Base-by-base conservation (phyloP, 2,329 filamentous ascomycete species). In the Hypoxylon sp. region DNA sequence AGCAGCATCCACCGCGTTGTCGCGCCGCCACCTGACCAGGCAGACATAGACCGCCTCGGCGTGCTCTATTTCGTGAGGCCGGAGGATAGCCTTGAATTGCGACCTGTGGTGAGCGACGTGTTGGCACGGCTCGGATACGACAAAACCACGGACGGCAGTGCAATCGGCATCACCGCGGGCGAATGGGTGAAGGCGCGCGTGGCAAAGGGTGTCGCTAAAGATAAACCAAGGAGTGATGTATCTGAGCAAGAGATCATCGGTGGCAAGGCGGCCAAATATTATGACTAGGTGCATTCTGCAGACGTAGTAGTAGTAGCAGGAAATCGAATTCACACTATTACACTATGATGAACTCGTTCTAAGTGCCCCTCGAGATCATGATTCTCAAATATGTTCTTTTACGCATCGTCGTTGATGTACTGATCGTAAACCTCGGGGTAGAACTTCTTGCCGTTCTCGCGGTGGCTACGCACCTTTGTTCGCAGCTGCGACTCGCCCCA, bases 401-500 rank as follows among this genome's bases (percentile, higher is more conserved):
- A 69, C 12, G 29, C 51, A 61, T 74, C 76, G 62, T 84, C 82
- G 56, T 78, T 78, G 32, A 82, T 71, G 68, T 85, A 86, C 67
- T 75, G 77, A 1, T 85, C 80, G 73, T 79, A 85, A 0, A 87
- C 81, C 37, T 82, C 77, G 0, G 70, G 60, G 58, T 86, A 85
- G 62, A 84, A 85, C 68, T 71, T 81, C 61, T 56, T 75, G 2
- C 84, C 84, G 14, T 84, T 82, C 58, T 82, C 79, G 2, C 80
- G 76, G 73, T 86, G 84, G 59, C 84, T 86, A 11, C 84, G 76
- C 9, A 86, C 79, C 73, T 87, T 87, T 1, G 83, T 87, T 59
- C 85, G 76, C 41, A 87, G 71, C 74, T 86, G 84, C 5, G 82
- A 81, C 72, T 86, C 85, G 0, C 84, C 85, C 83, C 84, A 86